Evolutionary conservation across 2,329 filamentous ascomycete genomes (phyloP).

Genomic region (Lecanicillium sp.): DNA sequence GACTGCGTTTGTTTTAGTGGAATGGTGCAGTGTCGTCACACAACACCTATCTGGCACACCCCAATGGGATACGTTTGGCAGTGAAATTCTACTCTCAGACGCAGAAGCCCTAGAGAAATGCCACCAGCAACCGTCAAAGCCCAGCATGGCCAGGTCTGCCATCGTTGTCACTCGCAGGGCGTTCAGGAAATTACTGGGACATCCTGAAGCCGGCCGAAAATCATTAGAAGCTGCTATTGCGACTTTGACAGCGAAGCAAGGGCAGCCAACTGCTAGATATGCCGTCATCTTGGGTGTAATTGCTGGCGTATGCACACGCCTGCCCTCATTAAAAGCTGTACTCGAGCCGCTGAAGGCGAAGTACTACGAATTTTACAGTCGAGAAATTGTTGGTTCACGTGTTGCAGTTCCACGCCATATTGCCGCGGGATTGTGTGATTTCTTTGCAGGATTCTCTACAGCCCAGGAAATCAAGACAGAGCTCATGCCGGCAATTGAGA

Average conservation of each 20-base stretch:
- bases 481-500: constrained; percentile 76
- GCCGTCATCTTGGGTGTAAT: constrained; percentile 76
- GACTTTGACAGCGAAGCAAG: constrained; percentile 60
- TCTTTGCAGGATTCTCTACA: constrained; percentile 70
- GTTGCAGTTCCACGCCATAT: constrained; percentile 63
- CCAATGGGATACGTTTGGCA: constrained; percentile 56
- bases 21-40: constrained; percentile 80
- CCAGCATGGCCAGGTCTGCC: constrained; percentile 63
- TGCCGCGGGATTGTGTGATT: constrained; percentile 66
- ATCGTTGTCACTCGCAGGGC: constrained; percentile 72
- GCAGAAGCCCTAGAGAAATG: constrained; percentile 74
- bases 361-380: constrained; percentile 74
- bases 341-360: constrained; percentile 59
- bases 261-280: constrained; percentile 59
- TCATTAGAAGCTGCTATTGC: constrained; percentile 56
- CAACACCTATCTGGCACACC: constrained; percentile 57
- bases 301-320: constrained; percentile 75
- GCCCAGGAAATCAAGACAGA: constrained; percentile 68
- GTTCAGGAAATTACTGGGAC: constrained; percentile 64
- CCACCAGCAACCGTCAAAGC: constrained; percentile 55
- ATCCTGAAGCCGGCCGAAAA: constrained; percentile 46
- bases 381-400: constrained; percentile 78
- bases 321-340: constrained; percentile 52
- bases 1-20: constrained; percentile 80
- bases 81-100: constrained; percentile 59